Percentiles rank a stretch among this genome's conserved stretches.
Evolutionary conservation across 2,329 filamentous ascomycete species (phyloP).

Genomic region (Ploettnerulaceae sp.): DNA sequence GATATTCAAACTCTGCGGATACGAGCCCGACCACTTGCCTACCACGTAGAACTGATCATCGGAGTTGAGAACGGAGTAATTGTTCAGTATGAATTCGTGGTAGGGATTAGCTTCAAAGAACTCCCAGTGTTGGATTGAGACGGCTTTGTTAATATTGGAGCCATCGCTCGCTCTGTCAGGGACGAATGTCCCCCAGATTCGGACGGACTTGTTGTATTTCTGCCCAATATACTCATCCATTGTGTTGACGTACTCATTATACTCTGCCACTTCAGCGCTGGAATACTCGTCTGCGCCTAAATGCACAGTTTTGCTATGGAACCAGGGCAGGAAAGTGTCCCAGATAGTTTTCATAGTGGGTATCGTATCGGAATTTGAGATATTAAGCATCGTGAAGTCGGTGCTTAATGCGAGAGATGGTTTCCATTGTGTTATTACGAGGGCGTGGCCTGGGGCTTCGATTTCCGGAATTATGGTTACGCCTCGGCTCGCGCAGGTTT

Average conservation of each 20-base stretch:
- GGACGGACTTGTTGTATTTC: slow-evolving; percentile 40
- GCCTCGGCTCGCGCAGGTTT: slow-evolving; percentile 47
- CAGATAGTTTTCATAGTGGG: slow-evolving; percentile 50
- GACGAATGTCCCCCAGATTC: slow-evolving; percentile 54
- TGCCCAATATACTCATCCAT: slow-evolving; percentile 44
- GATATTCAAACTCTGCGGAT: slow-evolving; percentile 44
- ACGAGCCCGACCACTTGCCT: slow-evolving; percentile 44
- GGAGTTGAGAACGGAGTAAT: slow-evolving; percentile 49
- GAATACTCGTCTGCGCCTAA: slow-evolving; percentile 54
- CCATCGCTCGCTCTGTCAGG: slow-evolving; percentile 35
- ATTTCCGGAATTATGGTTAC: slow-evolving; percentile 57
- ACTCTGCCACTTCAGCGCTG: slow-evolving; percentile 41
- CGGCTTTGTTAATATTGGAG: slow-evolving; percentile 39
- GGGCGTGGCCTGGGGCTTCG: slow-evolving; percentile 52
- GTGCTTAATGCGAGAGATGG: slow-evolving; percentile 46
- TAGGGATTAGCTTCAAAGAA: slow-evolving; percentile 48
- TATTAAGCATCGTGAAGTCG: slow-evolving; percentile 49
- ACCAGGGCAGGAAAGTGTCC: slow-evolving; percentile 50
- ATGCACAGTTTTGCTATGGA: slow-evolving; percentile 49
- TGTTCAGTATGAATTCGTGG: slow-evolving; percentile 34
- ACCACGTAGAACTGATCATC: slow-evolving; percentile 50
- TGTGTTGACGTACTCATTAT: slow-evolving; percentile 49
- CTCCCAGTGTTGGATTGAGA: slow-evolving; percentile 53
- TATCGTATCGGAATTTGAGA: slow-evolving; percentile 50
- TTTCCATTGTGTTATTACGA: slow-evolving; percentile 55